Evolutionary conservation across 2,329 filamentous ascomycete genomes (phyloP), one percentile per base, ranked within the genome.

Genomic region (Beauveria sp.): DNA sequence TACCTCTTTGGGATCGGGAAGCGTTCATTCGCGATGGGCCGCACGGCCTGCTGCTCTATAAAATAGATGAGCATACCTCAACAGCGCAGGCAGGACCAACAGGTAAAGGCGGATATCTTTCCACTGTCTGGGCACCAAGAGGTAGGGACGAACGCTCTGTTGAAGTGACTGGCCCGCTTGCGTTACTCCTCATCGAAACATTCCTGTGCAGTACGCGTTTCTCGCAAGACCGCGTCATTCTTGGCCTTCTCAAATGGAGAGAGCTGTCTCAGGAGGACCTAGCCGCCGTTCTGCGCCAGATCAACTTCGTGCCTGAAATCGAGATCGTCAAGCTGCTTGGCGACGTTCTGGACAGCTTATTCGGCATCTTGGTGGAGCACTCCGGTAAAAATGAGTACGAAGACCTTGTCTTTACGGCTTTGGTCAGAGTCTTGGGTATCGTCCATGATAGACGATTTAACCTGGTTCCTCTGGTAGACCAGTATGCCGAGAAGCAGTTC

Each of bases 371-470:
- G 31, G 90, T 96, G 34, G 92, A 97, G 67, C 88, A 96, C 69
- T 87, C 91, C n/a, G 91, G 91, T 10, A 91, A 91, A 66, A 91
- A 96, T 66, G 91, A 96, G 70, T 93, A 92, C 65, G 95, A 98
- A 70, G 93, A 98, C 69, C 76, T 96, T 18, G 88, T 97, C 2
- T 98, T 99, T 73, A 91, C 90, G 55, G 90, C 93, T 3, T 77
- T 99, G 59, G 91, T 98, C 24, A 89, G 89, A 46, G 91, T 98
- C 2, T 79, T 99, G 50, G 91, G 91, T 45, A 98, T 98, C 69
- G 91, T 96, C 5, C 91, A 97, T 70, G 95, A 99, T 73, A 86
- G 95, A 66, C 85, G 95, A 59, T 99, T 96, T 78, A 96, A 97
- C 68, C 80, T 98, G 8, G 88, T 89, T 1, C 93, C 93, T 0